These are phyloP conservation scores for Streptanthus diversifolius DNA, from an alignment of 345 rosid species.

Conservation along the genomic window DNA sequence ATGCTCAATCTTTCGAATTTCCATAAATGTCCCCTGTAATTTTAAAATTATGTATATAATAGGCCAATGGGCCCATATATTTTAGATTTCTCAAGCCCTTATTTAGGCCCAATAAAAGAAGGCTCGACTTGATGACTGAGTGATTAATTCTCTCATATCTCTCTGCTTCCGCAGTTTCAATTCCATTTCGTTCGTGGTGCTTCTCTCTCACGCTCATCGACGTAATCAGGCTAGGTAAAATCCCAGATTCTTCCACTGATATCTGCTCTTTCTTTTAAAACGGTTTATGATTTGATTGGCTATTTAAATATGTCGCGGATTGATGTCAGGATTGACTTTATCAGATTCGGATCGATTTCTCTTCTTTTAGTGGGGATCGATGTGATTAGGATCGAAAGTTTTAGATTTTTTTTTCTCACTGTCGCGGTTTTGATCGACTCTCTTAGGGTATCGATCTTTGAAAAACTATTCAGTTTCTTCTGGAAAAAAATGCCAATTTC, in stretches of 20 bases:
- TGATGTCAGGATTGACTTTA: background rate
- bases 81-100: background rate
- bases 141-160: background rate
- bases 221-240: constrained; percentile 16
- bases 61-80: background rate
- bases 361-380: background rate
- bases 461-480: background rate
- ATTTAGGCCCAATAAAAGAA: background rate
- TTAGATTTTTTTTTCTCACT: background rate
- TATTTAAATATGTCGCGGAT: background rate
- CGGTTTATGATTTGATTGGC: background rate
- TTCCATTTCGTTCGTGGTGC: constrained; percentile 5
- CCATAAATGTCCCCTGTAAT: background rate
- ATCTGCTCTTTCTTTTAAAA: background rate
- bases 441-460: background rate
- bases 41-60: background rate
- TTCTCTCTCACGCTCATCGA: constrained; percentile 1
- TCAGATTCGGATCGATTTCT: constrained; percentile 6
- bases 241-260: background rate
- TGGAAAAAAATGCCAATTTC: background rate
- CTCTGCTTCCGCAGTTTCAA: background rate
- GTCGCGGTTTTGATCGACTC: background rate
- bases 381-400: background rate
- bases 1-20: background rate
- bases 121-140: background rate